Evolutionary conservation across 108 stramenopile genomes (phyloP).

Genomic region (Cyclotella atomus): DNA sequence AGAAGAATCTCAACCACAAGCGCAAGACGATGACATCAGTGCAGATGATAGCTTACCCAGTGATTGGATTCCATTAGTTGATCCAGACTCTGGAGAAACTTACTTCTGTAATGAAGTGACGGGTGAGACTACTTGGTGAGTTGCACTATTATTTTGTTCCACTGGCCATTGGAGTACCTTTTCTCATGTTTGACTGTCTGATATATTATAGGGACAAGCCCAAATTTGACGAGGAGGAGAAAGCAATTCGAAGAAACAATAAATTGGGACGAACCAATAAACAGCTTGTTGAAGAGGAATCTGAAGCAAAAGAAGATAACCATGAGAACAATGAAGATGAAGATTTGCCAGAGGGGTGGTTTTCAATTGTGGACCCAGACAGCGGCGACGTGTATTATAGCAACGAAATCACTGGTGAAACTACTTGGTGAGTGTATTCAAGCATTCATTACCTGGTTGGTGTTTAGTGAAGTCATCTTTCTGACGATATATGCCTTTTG

Average conservation of each 20-base stretch:
- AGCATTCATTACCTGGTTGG: not conserved
- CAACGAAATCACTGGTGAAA: slow-evolving; percentile 80
- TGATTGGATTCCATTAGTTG: slow-evolving; percentile 57
- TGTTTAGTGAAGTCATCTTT: slow-evolving; percentile 32
- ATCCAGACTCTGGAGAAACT: slow-evolving; percentile 39
- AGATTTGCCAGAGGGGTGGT: slow-evolving; percentile 67
- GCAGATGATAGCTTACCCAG: slow-evolving; percentile 19
- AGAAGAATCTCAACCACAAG: not conserved
- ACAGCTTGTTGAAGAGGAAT: too few species aligned
- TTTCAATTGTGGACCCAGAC: slow-evolving; percentile 65
- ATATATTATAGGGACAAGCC: too few species aligned
- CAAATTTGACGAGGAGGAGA: not conserved
- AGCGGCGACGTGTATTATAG: slow-evolving; percentile 77
- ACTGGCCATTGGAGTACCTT: too few species aligned
- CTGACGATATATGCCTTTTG: too few species aligned
- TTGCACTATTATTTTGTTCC: too few species aligned
- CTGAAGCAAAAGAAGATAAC: slow-evolving; percentile 1
- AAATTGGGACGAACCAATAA: too few species aligned
- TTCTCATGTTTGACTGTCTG: too few species aligned
- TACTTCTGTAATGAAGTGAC: slow-evolving; percentile 62
- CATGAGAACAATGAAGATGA: not conserved
- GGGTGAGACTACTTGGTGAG: slow-evolving; percentile 46
- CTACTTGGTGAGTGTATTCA: slow-evolving; percentile 53
- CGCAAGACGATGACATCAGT: not conserved
- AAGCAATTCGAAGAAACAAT: not conserved